Conservation (phyloP, 139 green algal genomes). For the Chlamydomonas asymmetrica region DNA sequence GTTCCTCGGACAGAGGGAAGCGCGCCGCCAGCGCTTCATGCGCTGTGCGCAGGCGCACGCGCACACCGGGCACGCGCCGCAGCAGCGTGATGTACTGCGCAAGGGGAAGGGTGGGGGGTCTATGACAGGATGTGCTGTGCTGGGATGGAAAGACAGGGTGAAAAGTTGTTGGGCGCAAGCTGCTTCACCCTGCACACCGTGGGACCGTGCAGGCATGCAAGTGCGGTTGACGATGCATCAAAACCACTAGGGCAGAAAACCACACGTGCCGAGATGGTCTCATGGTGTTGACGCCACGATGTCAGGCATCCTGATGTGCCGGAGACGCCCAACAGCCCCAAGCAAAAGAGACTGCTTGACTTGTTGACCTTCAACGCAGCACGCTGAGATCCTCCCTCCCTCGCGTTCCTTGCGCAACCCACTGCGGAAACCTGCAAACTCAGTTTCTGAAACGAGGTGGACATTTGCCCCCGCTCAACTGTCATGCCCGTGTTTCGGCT, state of each 20-base stretch:
- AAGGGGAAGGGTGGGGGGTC: background rate
- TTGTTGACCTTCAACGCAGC: no score
- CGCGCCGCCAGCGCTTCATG: constrained; percentile 60
- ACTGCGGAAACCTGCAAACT: no score
- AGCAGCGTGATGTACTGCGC: constrained; percentile 69
- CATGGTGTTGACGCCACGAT: no score
- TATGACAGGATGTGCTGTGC: background rate
- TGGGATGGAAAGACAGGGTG: background rate
- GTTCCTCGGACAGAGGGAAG: constrained; percentile 75
- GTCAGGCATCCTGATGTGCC: no score
- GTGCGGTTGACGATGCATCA: background rate
- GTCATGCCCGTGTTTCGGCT: no score
- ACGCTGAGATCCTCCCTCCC: no score
- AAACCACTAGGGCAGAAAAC: background rate
- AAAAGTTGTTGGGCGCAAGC: background rate
- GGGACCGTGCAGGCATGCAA: background rate
- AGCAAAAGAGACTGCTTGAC: no score
- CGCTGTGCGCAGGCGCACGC: constrained; percentile 50
- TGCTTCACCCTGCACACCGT: background rate
- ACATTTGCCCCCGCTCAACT: no score
- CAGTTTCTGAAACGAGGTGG: no score
- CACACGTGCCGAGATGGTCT: constrained; percentile 14
- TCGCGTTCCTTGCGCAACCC: no score
- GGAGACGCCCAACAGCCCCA: no score
- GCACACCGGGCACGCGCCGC: constrained; percentile 54